Evolutionary conservation across 768 basidiomycete species (phyloP), one percentile per base, ranked within the genome.

Genomic region (Rhodocollybia butyracea): DNA sequence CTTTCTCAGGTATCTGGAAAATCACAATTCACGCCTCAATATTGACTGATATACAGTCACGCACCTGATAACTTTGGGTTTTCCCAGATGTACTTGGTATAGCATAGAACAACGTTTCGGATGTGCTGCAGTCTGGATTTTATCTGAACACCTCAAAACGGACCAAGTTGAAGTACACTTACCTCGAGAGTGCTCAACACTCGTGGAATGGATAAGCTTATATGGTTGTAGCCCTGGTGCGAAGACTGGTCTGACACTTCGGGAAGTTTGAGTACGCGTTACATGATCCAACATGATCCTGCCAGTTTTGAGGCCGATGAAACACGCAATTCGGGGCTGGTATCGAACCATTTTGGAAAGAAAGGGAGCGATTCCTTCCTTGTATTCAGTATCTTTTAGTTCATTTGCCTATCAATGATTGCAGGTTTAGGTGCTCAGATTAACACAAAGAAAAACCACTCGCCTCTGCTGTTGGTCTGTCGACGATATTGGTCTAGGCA

Each of bases 41-140:
- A 51, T n/a, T 42, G n/a, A n/a, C n/a, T n/a, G n/a, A 45, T 13
- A 43, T 27, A 36, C 36, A 43, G 52, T 32, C 2, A 64, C 77
- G 54, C 29, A 88, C 90, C 72, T 89, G 87, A 61, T 87, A 85
- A n/a, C 75, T 70, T 12, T 84, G 82, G 0, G 92, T 88, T 7
- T 82, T 75, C 0, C 85, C 90, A 0, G 90, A 93, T 0, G 89
- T 90, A 61, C 84, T 87, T 0, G 89, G 88, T 30, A 88, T 77
- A 2, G 86, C 85, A 64, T 83, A 93, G 64, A 94, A 82, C 1
- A 92, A 63, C 0, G 89, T 91, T 63, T 88, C 87, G 22, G 19
- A 19, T 5, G n/a, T n/a, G n/a, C n/a, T n/a, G n/a, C n/a, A n/a
- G n/a, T n/a, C n/a, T n/a, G n/a, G n/a, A n/a, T n/a, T n/a, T n/a